Conservation (phyloP, 2,329 filamentous ascomycete species). For the Trichoderma oligosporum region DNA sequence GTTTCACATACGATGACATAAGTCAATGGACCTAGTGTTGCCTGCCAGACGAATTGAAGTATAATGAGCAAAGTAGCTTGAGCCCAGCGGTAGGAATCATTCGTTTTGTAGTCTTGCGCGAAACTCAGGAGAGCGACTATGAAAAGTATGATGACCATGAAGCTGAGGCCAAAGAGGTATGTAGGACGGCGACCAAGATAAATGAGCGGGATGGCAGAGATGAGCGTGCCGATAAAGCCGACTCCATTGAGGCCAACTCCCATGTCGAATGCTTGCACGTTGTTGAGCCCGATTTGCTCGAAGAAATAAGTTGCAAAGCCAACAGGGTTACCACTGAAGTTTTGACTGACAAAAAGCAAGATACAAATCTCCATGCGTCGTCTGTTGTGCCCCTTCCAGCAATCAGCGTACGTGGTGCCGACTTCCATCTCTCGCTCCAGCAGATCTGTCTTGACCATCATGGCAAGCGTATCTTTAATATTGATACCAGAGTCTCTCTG, state of each 20-base stretch:
- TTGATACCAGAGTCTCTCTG: constrained; percentile 15
- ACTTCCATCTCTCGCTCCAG: constrained; percentile 34
- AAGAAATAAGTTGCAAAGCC: constrained; percentile 23
- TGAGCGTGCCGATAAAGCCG: constrained; percentile 37
- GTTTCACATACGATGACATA: constrained; percentile 52
- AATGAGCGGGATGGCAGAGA: constrained; percentile 43
- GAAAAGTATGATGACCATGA: constrained; percentile 38
- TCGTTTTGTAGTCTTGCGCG: constrained; percentile 11
- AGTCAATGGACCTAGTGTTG: constrained; percentile 52
- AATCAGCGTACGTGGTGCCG: constrained; percentile 41
- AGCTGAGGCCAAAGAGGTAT: constrained; percentile 42
- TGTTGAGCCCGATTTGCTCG: constrained; percentile 22
- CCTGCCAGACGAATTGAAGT: constrained; percentile 53
- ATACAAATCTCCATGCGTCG: constrained; percentile 48
- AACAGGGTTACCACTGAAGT: constrained; percentile 22
- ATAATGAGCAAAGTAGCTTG: constrained; percentile 47
- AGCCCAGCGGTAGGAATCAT: constrained; percentile 33
- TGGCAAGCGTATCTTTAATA: constrained; percentile 29
- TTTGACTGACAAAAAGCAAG: constrained; percentile 21
- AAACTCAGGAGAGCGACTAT: constrained; percentile 38
- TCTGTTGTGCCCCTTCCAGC: constrained; percentile 42
- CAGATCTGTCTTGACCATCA: constrained; percentile 43
- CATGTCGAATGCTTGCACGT: constrained; percentile 23
- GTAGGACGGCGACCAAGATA: constrained; percentile 44
- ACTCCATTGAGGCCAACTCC: constrained; percentile 17